phyloP scores from a whole-genome alignment of 139 green algal species.

The Diplosphaera chodatii region DNA sequence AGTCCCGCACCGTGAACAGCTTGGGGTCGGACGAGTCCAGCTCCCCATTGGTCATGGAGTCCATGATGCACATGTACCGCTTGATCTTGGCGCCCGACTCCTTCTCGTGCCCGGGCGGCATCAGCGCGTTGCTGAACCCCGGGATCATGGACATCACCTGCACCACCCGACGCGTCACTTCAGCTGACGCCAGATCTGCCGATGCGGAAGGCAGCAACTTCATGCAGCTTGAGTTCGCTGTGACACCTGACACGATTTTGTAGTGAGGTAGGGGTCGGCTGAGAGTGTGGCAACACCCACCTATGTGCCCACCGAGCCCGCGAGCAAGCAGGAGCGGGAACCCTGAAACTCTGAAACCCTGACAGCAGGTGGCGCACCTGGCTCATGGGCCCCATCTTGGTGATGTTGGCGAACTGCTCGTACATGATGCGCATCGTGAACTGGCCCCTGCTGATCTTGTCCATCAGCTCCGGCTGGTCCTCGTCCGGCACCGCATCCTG shows the following conservation, averaged over 20 bases:
- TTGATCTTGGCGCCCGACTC: slow-evolving; percentile 78
- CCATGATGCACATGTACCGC: slow-evolving; percentile 96
- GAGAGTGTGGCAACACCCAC: too few species aligned
- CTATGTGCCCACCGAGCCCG: too few species aligned
- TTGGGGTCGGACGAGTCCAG: slow-evolving; percentile 51
- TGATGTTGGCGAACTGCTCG: slow-evolving; percentile 93
- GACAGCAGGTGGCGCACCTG: slow-evolving; percentile 34
- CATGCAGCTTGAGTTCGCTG: too few species aligned
- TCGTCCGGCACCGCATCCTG: slow-evolving; percentile 77
- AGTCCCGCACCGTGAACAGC: slow-evolving; percentile 16
- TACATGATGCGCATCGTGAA: slow-evolving; percentile 94
- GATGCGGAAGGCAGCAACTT: too few species aligned
- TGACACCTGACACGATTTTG: too few species aligned
- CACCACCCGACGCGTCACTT: too few species aligned
- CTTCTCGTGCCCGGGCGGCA: slow-evolving; percentile 72
- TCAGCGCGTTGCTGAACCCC: slow-evolving; percentile 67
- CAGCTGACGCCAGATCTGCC: too few species aligned
- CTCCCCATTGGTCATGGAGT: slow-evolving; percentile 92
- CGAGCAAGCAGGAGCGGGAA: too few species aligned
- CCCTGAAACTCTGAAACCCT: too few species aligned
- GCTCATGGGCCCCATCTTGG: slow-evolving; percentile 91
- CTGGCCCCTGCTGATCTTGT: slow-evolving; percentile 83
- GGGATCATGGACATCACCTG: slow-evolving; percentile 85
- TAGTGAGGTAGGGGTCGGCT: too few species aligned
- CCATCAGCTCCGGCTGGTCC: slow-evolving; percentile 84